These are phyloP conservation scores for Geotrichum siamense DNA, from an alignment of 1,139 yeast genomes.

Conservation along the genomic window DNA sequence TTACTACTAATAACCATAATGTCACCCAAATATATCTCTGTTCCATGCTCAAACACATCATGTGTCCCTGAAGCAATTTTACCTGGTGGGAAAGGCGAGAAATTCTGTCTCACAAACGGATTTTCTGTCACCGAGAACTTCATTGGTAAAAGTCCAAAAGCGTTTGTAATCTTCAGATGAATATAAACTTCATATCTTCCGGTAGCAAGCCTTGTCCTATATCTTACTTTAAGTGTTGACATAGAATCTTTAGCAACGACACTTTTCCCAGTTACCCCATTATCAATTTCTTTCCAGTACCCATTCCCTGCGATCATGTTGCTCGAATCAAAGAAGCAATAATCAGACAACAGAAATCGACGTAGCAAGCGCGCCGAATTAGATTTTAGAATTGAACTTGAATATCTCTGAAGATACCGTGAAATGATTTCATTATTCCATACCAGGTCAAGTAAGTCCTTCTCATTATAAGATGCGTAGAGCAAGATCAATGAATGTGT, in stretches of 20 bases:
- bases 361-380: slow-evolving; percentile 8
- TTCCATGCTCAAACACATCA: slow-evolving; percentile 1
- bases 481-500: slow-evolving; percentile 6
- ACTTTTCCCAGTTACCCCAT: no score
- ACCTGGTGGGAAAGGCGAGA: slow-evolving; percentile 15
- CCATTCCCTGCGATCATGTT: background rate
- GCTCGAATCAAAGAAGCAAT: slow-evolving; percentile 13
- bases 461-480: slow-evolving; percentile 5
- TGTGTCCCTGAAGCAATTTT: slow-evolving; percentile 13
- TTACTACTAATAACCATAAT: slow-evolving; percentile 11
- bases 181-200: slow-evolving; percentile 26
- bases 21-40: slow-evolving; percentile 15
- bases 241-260: background rate
- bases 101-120: slow-evolving; percentile 14
- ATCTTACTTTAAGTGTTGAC: slow-evolving; percentile 16
- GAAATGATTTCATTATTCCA: slow-evolving; percentile 3
- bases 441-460: slow-evolving; percentile 5
- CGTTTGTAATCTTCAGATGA: slow-evolving; percentile 23
- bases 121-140: slow-evolving; percentile 20
- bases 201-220: slow-evolving; percentile 26
- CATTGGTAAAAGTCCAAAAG: slow-evolving; percentile 23
- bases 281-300: no score
- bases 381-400: slow-evolving; percentile 3
- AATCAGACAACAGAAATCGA: slow-evolving; percentile 11
- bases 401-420: slow-evolving; percentile 6